Percentiles rank a stretch among this genome's conserved stretches.
Conservation (phyloP, 768 basidiomycete species). For the Pleurotus pulmonarius region DNA sequence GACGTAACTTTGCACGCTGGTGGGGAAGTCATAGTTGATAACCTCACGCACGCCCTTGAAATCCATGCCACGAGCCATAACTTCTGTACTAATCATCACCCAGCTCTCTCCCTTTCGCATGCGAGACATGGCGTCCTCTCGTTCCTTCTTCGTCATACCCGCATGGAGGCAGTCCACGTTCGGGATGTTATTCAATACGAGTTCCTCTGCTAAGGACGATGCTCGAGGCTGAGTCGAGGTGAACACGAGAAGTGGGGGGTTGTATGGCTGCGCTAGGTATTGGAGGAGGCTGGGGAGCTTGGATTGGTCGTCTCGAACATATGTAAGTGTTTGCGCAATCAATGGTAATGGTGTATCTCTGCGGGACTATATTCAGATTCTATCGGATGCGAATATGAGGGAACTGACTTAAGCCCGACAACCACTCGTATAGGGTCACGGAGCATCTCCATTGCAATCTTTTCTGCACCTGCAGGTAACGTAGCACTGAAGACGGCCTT, state of each 20-base stretch:
- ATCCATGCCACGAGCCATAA: conserved; percentile 98
- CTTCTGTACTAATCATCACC: conserved; percentile 95
- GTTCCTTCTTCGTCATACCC: conserved; percentile 81
- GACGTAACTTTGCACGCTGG: conserved; percentile 91
- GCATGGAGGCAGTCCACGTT: conserved; percentile 92
- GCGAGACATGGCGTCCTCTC: conserved; percentile 78
- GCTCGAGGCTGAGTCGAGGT: conserved; percentile 87
- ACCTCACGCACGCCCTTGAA: conserved; percentile 93
- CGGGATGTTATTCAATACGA: conserved; percentile 70
- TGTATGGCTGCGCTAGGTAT: conserved; percentile 77
- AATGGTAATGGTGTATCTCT: conserved; percentile 93
- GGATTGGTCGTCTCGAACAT: conserved; percentile 91
- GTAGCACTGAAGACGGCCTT: conserved; percentile 96
- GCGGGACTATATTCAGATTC: conserved; percentile 6
- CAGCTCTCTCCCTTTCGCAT: conserved; percentile 91
- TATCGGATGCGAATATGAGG: neutral
- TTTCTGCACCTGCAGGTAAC: conserved; percentile 84
- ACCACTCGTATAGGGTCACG: conserved; percentile 86
- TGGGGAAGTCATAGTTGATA: conserved; percentile 97
- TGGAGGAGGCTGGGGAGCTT: conserved; percentile 87
- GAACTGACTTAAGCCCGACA: conserved; percentile 89
- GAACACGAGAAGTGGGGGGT: conserved; percentile 90
- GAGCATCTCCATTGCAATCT: conserved; percentile 81
- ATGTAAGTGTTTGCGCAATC: conserved; percentile 85
- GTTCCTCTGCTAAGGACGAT: conserved; percentile 74